phyloP scores from a whole-genome alignment of 129 eudicot species.

The Mikania micrantha region DNA sequence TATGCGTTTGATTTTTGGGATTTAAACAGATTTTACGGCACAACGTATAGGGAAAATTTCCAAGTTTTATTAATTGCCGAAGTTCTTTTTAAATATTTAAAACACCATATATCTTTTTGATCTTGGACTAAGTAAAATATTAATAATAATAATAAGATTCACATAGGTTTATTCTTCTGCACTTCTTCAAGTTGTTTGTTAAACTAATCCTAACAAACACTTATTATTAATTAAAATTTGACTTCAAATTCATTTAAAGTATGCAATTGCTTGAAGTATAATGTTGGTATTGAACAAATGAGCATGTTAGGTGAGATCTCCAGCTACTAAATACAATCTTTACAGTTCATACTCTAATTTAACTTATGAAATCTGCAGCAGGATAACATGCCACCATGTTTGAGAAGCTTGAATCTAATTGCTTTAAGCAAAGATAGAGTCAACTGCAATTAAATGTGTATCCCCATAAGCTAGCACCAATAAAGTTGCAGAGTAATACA shows the following conservation, averaged over 20 bases:
- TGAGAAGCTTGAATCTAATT: constrained; percentile 63
- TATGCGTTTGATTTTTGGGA: too few species aligned
- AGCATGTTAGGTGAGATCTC: constrained; percentile 30
- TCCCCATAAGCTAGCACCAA: constrained; percentile 88
- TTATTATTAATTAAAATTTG: too few species aligned
- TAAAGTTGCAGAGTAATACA: constrained; percentile 72
- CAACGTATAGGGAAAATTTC: too few species aligned
- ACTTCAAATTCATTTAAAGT: not conserved
- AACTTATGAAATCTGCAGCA: constrained; percentile 48
- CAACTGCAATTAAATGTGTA: constrained; percentile 58
- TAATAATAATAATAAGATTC: too few species aligned
- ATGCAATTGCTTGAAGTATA: constrained; percentile 2
- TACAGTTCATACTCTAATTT: constrained; percentile 44
- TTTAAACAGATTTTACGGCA: too few species aligned
- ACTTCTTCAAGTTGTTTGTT: too few species aligned
- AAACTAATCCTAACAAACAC: too few species aligned
- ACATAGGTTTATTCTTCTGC: too few species aligned
- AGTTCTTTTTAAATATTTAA: too few species aligned
- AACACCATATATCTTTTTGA: too few species aligned
- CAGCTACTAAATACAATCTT: constrained; percentile 13
- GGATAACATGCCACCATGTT: constrained; percentile 83
- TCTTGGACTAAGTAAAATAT: too few species aligned
- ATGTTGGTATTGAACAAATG: constrained; percentile 9
- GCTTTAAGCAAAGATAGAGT: constrained; percentile 55
- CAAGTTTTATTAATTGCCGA: too few species aligned